Conservation (phyloP, 805 yeast species). For the Sugiyamaella lignohabitans region DNA sequence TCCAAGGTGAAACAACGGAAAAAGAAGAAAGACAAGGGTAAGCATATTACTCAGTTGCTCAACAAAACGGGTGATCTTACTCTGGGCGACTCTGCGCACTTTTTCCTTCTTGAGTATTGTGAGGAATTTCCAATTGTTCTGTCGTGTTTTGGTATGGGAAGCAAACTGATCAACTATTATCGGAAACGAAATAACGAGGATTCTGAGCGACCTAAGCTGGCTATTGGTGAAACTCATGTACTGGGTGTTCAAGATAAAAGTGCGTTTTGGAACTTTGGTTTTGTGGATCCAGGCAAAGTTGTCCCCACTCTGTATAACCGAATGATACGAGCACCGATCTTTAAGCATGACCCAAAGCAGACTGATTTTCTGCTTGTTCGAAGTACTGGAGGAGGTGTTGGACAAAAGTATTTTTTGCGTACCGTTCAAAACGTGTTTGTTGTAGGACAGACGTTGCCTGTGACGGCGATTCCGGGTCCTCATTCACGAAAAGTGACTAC, state of each 20-base stretch:
- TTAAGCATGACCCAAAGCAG: constrained; percentile 67
- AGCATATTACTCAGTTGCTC: constrained; percentile 68
- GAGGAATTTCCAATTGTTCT: constrained; percentile 82
- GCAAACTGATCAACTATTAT: constrained; percentile 86
- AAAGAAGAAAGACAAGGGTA: constrained; percentile 84
- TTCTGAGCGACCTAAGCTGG: constrained; percentile 74
- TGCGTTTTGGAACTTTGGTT: constrained; percentile 98
- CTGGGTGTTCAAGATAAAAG: constrained; percentile 94
- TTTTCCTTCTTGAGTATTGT: constrained; percentile 78
- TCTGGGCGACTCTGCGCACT: constrained; percentile 71
- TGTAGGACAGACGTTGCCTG: constrained; percentile 91
- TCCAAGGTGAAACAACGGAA: constrained; percentile 71
- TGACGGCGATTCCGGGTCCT: constrained; percentile 94
- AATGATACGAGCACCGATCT: constrained; percentile 87
- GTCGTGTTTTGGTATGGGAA: constrained; percentile 92
- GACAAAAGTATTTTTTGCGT: constrained; percentile 63
- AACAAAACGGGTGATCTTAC: constrained; percentile 68
- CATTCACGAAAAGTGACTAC: constrained; percentile 94
- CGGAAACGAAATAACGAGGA: constrained; percentile 79
- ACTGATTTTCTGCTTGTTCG: constrained; percentile 81
- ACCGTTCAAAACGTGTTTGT: constrained; percentile 67
- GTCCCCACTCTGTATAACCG: constrained; percentile 92
- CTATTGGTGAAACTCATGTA: constrained; percentile 91
- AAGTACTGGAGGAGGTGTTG: constrained; percentile 79
- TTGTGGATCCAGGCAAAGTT: constrained; percentile 87